Base-by-base conservation (phyloP, 176 grass and related monocot species). In the Tillandsia leiboldiana region DNA sequence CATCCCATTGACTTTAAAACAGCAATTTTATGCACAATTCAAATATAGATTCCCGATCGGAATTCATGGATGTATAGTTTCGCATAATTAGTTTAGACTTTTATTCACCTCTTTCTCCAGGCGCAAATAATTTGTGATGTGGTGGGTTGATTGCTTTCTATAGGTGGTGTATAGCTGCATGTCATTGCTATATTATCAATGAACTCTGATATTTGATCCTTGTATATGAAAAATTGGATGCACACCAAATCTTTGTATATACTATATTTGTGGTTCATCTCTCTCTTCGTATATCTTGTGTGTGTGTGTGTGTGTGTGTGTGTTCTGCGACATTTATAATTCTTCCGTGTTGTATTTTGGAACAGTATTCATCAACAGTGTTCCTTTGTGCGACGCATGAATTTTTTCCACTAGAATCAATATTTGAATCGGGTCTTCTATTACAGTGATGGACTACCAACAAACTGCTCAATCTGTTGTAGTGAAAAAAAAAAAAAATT, bases 11-110 rank as follows among this genome's bases (percentile, higher is more conserved):
- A 96, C 66, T 91, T 88, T 71, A 88, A 81, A 66, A 85, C 80
- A 10, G 78, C 79, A 56, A 79, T 82, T 72, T 75, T 87, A 23
- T 96, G 85, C 79, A 83, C 87, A 67, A 68, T 95, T 80, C 78
- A 81, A 72, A 24, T 95, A 49, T 95, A 84, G 67, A 54, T 59
- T 48, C 17, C 18, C 70, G 54, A 51, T 28, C 51, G 49, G 66
- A 23, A 68, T 12, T 48, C 29, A 76, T 57, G 17, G 42, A 65
- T 86, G 51, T 81, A 77, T 28, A 81, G 50, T 71, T 73, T 85
- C 74, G 68, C 23, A 50, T 64, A 15, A 9, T 33, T 12, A 12
- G 50, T 14, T 33, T 2, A 33, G 24, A 64, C 11, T 72, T 67
- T 42, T 1, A 14, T 9, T 59, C 29, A 22, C 56, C 15, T 7